These are phyloP conservation scores for Calonectria pseudoreteaudii DNA, from an alignment of 2,329 filamentous ascomycete species.

Conservation along the genomic window DNA sequence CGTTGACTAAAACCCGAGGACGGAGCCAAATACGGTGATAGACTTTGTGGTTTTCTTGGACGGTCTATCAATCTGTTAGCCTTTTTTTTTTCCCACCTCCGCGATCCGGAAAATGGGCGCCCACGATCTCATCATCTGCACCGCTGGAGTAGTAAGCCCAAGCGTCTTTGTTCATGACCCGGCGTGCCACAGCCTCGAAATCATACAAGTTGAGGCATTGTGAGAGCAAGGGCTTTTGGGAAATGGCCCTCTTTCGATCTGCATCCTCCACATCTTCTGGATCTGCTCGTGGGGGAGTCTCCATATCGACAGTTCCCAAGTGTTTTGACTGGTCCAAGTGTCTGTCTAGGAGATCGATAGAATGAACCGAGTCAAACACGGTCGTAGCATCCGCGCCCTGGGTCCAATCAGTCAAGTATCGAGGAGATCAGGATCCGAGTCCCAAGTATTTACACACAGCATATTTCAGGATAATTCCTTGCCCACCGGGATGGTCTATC, in stretches of 20 bases:
- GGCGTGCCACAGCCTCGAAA: conserved; percentile 91
- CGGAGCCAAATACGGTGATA: conserved; percentile 99
- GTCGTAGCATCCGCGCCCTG: conserved; percentile 91
- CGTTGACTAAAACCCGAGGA: conserved; percentile 87
- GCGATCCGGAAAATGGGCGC: neutral
- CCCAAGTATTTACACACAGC: conserved; percentile 62
- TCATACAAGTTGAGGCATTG: conserved; percentile 96
- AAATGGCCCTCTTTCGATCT: conserved; percentile 79
- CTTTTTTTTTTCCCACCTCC: neutral
- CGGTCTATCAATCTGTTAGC: conserved; percentile 67
- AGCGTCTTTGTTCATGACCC: conserved; percentile 94
- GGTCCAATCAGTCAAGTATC: neutral
- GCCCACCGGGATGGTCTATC: conserved; percentile 87
- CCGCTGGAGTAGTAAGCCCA: conserved; percentile 99
- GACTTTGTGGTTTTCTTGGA: conserved; percentile 94
- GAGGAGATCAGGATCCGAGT: neutral
- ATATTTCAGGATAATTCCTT: conserved; percentile 96
- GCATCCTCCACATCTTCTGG: conserved; percentile 71
- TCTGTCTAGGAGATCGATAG: conserved; percentile 87
- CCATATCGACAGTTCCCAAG: conserved; percentile 90
- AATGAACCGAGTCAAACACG: conserved; percentile 89
- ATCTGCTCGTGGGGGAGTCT: conserved; percentile 77
- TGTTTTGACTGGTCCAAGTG: conserved; percentile 89
- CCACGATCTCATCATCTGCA: conserved; percentile 65
- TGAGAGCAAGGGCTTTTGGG: conserved; percentile 81